Base-by-base conservation (phyloP, 2,329 filamentous ascomycete genomes). In the Penicillium sp. region DNA sequence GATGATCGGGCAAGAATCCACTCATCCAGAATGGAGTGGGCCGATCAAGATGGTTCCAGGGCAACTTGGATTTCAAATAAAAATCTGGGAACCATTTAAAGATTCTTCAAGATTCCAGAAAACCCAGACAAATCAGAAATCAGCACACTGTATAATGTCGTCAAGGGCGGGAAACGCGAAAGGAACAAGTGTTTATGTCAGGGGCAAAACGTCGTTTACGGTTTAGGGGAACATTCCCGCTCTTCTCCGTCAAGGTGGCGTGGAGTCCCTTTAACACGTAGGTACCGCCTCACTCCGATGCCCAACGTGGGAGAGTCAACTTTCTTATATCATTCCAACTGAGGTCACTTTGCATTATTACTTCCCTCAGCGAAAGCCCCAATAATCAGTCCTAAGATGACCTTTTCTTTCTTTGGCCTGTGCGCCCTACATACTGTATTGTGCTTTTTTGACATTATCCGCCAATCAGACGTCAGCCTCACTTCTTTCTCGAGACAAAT, bases 21-120 rank as follows among this genome's bases (percentile, higher is more conserved):
- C 59, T 56, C 54, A 62, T 67, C 62, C 58, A 66, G 65, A 67
- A 66, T 48, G 56, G 45, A 54, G 62, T 44, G 33, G 52, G 45
- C 19, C 45, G 46, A 33, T 49, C 45, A 55, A 45, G 46, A 50
- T 21, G 45, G 16, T 49, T 54, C 39, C 26, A 27, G 49, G 31
- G 54, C 27, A 37, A 50, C 33, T 21, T 27, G 54, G 47, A 50
- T 45, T 56, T 51, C 22, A 53, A 53, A 35, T 53, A 37, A 19
- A 27, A 46, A 26, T 33, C 14, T 22, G 6, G 3, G 24, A 21
- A 24, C 11, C n/a, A 49, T 35, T 14, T n/a, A 31, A 39, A 19
- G 46, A n/a, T 49, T 49, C 47, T 49, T 6, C 10, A 22, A 10
- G 10, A 35, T 49, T 49, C 29, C 19, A 42, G 11, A 22, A 33